These are phyloP conservation scores for Cutaneotrichosporon mucoides DNA, from an alignment of 1,284 basidiomycete genomes.

Conservation along the genomic window DNA sequence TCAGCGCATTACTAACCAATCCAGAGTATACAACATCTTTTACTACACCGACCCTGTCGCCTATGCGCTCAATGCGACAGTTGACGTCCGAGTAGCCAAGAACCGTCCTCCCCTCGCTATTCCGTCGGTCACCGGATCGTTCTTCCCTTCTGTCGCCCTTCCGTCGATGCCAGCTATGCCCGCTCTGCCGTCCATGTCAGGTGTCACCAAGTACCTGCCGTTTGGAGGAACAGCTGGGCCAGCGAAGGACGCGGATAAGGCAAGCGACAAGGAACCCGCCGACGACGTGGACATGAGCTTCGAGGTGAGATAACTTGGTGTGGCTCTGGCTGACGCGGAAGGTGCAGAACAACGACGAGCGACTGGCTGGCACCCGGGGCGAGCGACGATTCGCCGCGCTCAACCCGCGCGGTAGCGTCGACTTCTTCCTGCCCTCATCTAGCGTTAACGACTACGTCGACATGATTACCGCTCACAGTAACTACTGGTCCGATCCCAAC, in stretches of 20 bases:
- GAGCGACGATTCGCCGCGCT: conserved; percentile 48
- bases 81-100: conserved; percentile 44
- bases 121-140: conserved; percentile 45
- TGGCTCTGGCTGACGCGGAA: conserved; percentile 5
- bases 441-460: conserved; percentile 48
- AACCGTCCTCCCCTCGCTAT: conserved; percentile 50
- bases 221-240: conserved; percentile 11
- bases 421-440: conserved; percentile 45
- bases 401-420: conserved; percentile 49
- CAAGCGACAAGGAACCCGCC: conserved; percentile 12
- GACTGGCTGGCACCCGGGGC: conserved; percentile 33
- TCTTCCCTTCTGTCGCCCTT: conserved; percentile 42
- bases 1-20: not conserved
- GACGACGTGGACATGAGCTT: conserved; percentile 40
- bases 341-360: conserved; percentile 31
- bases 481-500: conserved; percentile 42
- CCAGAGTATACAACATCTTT: conserved; percentile 53
- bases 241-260: too few species aligned
- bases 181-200: conserved; percentile 26
- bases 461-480: conserved; percentile 46
- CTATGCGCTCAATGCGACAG: conserved; percentile 47
- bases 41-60: conserved; percentile 55
- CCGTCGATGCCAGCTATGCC: conserved; percentile 34
- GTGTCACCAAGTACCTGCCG: conserved; percentile 41
- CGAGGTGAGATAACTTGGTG: not conserved